Percentiles rank a stretch among this genome's conserved stretches.
These are phyloP conservation scores for Suillus brevipes DNA, from an alignment of 768 basidiomycete species.

Conservation along the genomic window DNA sequence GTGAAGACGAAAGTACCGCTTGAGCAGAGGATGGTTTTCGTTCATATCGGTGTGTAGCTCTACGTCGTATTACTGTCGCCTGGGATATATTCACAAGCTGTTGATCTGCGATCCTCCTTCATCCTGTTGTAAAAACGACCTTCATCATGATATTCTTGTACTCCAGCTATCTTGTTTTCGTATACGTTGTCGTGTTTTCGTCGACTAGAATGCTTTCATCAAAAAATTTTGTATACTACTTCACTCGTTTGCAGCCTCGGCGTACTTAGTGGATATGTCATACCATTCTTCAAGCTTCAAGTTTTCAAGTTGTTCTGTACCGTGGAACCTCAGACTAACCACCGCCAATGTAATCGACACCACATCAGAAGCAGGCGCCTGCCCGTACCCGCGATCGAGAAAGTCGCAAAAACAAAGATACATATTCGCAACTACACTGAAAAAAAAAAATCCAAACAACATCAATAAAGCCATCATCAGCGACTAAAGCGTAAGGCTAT, in stretches of 20 bases:
- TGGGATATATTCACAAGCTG: not conserved
- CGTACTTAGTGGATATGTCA: not conserved
- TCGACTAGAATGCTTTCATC: not conserved
- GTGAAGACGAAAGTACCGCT: slow-evolving; percentile 4
- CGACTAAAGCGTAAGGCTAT: slow-evolving; percentile 71
- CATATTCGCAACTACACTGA: not conserved
- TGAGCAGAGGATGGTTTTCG: slow-evolving; percentile 7
- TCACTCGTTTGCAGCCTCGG: not conserved
- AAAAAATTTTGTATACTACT: not conserved
- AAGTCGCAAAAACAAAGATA: not conserved
- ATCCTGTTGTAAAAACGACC: not conserved
- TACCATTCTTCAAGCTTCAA: not conserved
- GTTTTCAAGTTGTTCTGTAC: too few species aligned
- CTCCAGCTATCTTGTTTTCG: not conserved
- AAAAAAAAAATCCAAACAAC: not conserved
- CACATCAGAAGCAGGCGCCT: not conserved
- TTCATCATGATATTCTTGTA: not conserved
- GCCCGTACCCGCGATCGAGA: not conserved
- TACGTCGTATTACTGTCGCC: not conserved
- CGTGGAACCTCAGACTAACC: not conserved
- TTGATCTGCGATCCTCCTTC: not conserved
- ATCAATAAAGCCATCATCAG: not conserved
- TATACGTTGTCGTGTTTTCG: not conserved
- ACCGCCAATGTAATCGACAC: not conserved
- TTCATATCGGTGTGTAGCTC: slow-evolving; percentile 12